Conservation (phyloP, 345 rosid species). For the Eucalyptus cloeziana region DNA sequence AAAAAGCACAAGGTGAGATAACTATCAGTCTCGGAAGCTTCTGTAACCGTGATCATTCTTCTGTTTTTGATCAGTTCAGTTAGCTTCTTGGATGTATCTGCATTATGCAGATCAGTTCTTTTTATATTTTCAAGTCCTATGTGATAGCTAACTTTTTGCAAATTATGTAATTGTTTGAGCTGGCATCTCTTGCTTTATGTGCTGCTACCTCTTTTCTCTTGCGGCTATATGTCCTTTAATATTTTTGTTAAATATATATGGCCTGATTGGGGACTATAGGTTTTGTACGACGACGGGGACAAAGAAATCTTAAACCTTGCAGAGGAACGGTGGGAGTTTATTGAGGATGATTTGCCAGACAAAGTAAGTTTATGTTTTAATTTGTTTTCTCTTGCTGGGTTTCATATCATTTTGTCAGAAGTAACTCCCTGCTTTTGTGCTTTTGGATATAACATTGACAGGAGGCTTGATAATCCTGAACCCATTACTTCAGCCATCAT, state of each 20-base stretch:
- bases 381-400: not conserved
- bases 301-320: accelerated
- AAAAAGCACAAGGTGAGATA: not conserved
- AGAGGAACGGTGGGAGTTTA: accelerated
- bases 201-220: not conserved
- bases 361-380: not conserved
- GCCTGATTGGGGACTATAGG: not conserved
- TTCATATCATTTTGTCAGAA: not conserved
- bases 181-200: accelerated
- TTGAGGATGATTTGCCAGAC: not conserved
- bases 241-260: not conserved
- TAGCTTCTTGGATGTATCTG: accelerated
- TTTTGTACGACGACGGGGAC: not conserved
- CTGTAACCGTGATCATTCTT: accelerated
- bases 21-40: not conserved
- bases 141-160: not conserved
- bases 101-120: not conserved
- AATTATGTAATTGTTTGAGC: not conserved
- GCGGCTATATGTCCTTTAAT: not conserved
- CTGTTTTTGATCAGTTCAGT: not conserved
- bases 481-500: not conserved
- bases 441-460: not conserved
- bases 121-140: accelerated
- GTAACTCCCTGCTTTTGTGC: not conserved
- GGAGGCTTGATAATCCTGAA: not conserved